Conservation (phyloP, 2,329 filamentous ascomycete genomes). For the Ascochyta lentis region DNA sequence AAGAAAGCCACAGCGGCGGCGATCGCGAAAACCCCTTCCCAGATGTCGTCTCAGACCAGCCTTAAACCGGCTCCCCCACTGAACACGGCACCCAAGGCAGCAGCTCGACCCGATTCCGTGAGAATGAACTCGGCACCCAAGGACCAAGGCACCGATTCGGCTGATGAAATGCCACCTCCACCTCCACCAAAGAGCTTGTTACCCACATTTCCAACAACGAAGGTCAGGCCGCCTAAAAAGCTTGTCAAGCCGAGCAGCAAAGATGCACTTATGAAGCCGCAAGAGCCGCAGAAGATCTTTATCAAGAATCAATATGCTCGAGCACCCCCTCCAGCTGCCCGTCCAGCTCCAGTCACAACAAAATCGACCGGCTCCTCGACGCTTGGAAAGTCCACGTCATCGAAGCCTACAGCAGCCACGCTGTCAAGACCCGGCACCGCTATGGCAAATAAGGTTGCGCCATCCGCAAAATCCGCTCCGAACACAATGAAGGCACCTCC, state of each 20-base stretch:
- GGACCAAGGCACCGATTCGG: conserved; percentile 48
- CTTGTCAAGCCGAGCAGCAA: conserved; percentile 67
- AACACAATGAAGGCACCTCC: conserved; percentile 34
- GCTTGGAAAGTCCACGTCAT: conserved; percentile 24
- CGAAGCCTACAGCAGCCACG: conserved; percentile 55
- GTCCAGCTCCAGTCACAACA: conserved; percentile 51
- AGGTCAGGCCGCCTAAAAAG: conserved; percentile 50
- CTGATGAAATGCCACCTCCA: conserved; percentile 66
- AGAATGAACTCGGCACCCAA: conserved; percentile 36
- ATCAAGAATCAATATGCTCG: conserved; percentile 60
- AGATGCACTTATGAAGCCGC: conserved; percentile 64
- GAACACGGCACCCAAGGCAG: conserved; percentile 35
- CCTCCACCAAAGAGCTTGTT: conserved; percentile 61
- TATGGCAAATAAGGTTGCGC: conserved; percentile 30
- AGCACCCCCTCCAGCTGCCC: conserved; percentile 61
- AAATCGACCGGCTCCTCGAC: conserved; percentile 34
- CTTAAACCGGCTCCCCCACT: conserved; percentile 51
- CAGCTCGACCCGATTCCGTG: conserved; percentile 33
- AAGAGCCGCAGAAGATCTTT: conserved; percentile 67
- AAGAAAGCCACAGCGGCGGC: conserved; percentile 46
- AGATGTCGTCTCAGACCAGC: conserved; percentile 46
- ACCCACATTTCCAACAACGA: conserved; percentile 55
- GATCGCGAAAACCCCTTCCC: conserved; percentile 59
- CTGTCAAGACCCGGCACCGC: conserved; percentile 50
- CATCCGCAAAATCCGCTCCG: conserved; percentile 30